Base-by-base conservation (phyloP, 768 basidiomycete genomes). In the Coprinellus aureogranulatus region DNA sequence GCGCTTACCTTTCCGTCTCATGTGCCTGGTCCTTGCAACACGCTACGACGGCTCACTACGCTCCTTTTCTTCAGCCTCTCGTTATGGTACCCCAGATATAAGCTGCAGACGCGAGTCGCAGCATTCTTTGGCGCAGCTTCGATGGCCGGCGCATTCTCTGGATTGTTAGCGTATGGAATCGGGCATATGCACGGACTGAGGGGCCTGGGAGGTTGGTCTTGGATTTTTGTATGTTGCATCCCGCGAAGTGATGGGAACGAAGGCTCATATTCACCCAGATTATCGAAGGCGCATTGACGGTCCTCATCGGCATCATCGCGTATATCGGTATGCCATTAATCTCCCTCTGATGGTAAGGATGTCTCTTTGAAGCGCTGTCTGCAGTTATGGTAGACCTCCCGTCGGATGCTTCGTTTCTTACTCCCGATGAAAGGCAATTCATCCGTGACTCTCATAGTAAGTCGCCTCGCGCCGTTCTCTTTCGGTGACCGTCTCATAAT, bases 51-150 rank as follows among this genome's bases (percentile, higher is more conserved):
- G n/a, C n/a, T n/a, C n/a, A n/a, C n/a, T n/a, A n/a, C n/a, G n/a
- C n/a, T n/a, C n/a, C n/a, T n/a, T n/a, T n/a, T n/a, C n/a, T n/a
- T 12, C 37, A 86, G 83, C 61, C 70, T 89, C 23, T 85, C 84
- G 2, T 69, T 86, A 22, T 89, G 87, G 86, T 90, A 90, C 60
- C 84, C 85, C 6, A 77, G 85, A 9, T 76, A 86, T 61, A 75
- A 78, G 68, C 71, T 84, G 26, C 86, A 86, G 61, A 75, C 78
- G 58, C 81, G 87, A 8, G 75, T 87, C 39, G 85, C 80, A 2
- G 64, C 86, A 8, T 88, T 89, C 75, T 85, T 85, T 62, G 82
- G 84, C 11, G 83, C 86, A 16, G 86, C 86, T 8, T 82, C 84
- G 4, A 64, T 85, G 39, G 83, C 84, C 2, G 86, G 85, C 6